These are phyloP conservation scores for Monosporozyma solicola DNA, from an alignment of 805 yeast genomes.

Conservation along the genomic window DNA sequence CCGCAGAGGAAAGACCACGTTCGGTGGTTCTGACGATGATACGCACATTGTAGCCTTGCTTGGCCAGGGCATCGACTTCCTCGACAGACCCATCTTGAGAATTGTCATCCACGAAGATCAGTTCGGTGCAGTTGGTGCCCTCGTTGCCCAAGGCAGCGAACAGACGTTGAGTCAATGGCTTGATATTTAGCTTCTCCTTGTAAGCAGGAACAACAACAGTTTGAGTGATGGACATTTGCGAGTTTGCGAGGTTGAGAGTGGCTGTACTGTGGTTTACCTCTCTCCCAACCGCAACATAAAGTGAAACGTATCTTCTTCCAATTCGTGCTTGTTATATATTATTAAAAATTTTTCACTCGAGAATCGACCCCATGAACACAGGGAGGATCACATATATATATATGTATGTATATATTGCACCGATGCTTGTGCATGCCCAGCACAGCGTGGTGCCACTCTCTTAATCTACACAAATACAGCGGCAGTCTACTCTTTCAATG, in stretches of 20 bases:
- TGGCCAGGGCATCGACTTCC: constrained; percentile 37
- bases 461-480: too few species aligned
- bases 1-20: constrained; percentile 44
- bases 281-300: too few species aligned
- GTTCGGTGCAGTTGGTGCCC: constrained; percentile 35
- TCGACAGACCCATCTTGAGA: constrained; percentile 45
- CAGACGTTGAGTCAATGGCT: constrained; percentile 40
- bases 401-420: too few species aligned
- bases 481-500: not conserved
- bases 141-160: constrained; percentile 41
- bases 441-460: too few species aligned
- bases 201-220: constrained; percentile 43
- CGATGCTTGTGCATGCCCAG: too few species aligned
- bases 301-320: too few species aligned
- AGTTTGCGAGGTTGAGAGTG: not conserved
- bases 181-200: constrained; percentile 41
- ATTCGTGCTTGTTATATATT: too few species aligned
- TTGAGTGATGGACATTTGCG: constrained; percentile 30
- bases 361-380: too few species aligned
- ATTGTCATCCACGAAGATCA: constrained; percentile 44
- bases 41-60: constrained; percentile 40
- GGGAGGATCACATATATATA: too few species aligned
- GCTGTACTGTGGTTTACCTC: too few species aligned
- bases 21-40: constrained; percentile 44
- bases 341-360: not conserved